Evolutionary conservation across 1,139 yeast genomes (phyloP).

Genomic region (Kurtzmaniella quercitrusa): DNA sequence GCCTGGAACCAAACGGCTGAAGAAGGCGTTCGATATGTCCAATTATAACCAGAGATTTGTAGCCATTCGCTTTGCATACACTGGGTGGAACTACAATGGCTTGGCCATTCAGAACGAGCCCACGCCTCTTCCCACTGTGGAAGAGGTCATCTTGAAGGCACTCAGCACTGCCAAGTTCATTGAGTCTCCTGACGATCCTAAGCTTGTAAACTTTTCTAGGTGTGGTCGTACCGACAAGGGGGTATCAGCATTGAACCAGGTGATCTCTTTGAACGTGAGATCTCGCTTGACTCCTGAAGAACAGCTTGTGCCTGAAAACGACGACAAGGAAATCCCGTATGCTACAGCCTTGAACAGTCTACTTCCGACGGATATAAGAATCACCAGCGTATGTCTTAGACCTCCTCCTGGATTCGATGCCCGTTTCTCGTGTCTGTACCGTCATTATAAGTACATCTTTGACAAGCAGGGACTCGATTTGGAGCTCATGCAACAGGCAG

Average conservation of each 20-base stretch:
- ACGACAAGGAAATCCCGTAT: constrained; percentile 70
- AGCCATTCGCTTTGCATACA: constrained; percentile 78
- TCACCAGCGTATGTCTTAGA: constrained; percentile 77
- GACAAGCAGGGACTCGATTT: constrained; percentile 52
- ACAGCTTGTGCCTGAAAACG: constrained; percentile 53
- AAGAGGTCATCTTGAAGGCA: constrained; percentile 69
- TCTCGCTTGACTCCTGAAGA: constrained; percentile 57
- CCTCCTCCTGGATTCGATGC: constrained; percentile 89
- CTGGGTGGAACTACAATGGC: constrained; percentile 94
- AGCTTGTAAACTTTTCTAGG: constrained; percentile 68
- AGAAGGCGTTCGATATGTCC: constrained; percentile 62
- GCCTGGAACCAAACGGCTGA: constrained; percentile 4
- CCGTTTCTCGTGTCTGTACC: constrained; percentile 75
- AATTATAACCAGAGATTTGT: constrained; percentile 65
- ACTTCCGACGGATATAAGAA: constrained; percentile 74
- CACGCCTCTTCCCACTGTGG: constrained; percentile 85
- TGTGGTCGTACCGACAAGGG: constrained; percentile 98
- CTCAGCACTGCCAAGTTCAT: constrained; percentile 65
- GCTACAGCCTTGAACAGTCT: constrained; percentile 68
- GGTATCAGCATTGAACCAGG: constrained; percentile 96
- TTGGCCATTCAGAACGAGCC: constrained; percentile 73
- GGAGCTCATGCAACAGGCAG: constrained; percentile 67
- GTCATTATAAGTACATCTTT: constrained; percentile 87
- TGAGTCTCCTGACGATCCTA: constrained; percentile 50
- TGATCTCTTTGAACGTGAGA: constrained; percentile 73